Evolutionary conservation across 768 basidiomycete species (phyloP), one percentile per base, ranked within the genome.

Genomic region (Boletales sp.): DNA sequence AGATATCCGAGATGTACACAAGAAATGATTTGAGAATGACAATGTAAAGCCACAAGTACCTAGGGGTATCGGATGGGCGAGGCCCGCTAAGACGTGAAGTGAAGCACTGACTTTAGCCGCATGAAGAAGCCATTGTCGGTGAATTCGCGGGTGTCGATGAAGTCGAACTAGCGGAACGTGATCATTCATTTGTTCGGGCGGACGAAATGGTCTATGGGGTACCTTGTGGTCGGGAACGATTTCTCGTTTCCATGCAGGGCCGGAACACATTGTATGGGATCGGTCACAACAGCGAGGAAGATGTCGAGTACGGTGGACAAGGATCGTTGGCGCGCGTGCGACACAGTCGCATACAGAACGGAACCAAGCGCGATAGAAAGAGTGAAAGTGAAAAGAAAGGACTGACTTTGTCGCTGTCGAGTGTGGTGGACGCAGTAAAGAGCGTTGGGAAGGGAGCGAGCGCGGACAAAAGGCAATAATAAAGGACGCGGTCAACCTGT

Each of bases 161-260:
- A 97, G 77, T 98, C 95, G 62, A 97, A 98, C 96, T 98, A 55
- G 17, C 32, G 46, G 41, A 36, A 39, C 49, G 18, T 13, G 17
- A 46, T 55, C 39, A 49, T n/a, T 52, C 11, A 11, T 31, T 31
- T 38, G 35, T 15, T 46, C 17, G 46, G 11, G 44, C 12, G 32
- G 13, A 38, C 19, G 30, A 40, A 5, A n/a, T 17, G 31, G 12
- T 33, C 21, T 48, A 39, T 28, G 35, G 54, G 76, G 48, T 54
- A 93, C 95, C 81, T 98, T 99, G 73, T 98, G 96, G 74, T 97
- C 96, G 48, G 90, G 91, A 40, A 97, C 94, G 60, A 89, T 81
- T 77, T 97, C 96, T 65, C 94, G 81, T 77, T 98, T 98, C 96
- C 94, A 96, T 58, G 89, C 83, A 38, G 87, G 77, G 62, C 84